Percentiles rank a stretch among this genome's conserved stretches.
phyloP scores from a whole-genome alignment of 148 eudicot species.

The Selenicereus undatus region DNA sequence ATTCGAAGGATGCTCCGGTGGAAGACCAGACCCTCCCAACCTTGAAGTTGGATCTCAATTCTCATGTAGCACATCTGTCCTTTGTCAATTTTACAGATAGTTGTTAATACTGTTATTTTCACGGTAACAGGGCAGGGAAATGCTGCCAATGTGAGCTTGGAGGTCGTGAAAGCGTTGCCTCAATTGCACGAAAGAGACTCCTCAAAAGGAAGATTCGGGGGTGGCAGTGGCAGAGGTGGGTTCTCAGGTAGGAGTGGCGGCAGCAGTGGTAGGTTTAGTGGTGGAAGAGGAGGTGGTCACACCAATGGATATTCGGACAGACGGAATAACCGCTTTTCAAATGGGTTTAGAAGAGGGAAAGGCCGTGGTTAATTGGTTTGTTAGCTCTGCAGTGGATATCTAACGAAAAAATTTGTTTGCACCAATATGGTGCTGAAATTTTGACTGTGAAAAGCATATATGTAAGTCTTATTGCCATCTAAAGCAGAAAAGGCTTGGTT shows the following conservation, averaged over 20 bases:
- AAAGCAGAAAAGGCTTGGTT: not conserved
- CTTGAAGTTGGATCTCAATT: not conserved
- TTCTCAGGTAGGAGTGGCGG: conserved; percentile 23
- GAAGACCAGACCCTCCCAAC: not conserved
- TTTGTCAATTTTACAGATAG: not conserved
- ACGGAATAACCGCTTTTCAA: conserved; percentile 36
- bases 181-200: conserved; percentile 61
- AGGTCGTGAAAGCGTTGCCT: conserved; percentile 68
- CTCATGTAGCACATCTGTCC: not conserved
- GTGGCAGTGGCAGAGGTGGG: conserved; percentile 34
- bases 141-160: conserved; percentile 64
- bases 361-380: conserved; percentile 31
- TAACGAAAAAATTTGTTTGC: not conserved
- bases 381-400: not conserved
- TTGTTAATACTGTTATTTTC: not conserved
- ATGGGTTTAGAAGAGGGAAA: conserved; percentile 38
- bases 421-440: conserved; percentile 20
- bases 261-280: conserved; percentile 31
- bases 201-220: conserved; percentile 48
- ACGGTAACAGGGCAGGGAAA: conserved; percentile 48
- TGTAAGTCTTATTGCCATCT: not conserved
- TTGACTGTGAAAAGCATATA: not conserved
- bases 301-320: conserved; percentile 21
- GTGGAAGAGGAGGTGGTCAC: conserved; percentile 45
- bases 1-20: no score